Evolutionary conservation across 2,329 filamentous ascomycete genomes (phyloP), one percentile per base, ranked within the genome.

Genomic region (Cyclaneusma minus): DNA sequence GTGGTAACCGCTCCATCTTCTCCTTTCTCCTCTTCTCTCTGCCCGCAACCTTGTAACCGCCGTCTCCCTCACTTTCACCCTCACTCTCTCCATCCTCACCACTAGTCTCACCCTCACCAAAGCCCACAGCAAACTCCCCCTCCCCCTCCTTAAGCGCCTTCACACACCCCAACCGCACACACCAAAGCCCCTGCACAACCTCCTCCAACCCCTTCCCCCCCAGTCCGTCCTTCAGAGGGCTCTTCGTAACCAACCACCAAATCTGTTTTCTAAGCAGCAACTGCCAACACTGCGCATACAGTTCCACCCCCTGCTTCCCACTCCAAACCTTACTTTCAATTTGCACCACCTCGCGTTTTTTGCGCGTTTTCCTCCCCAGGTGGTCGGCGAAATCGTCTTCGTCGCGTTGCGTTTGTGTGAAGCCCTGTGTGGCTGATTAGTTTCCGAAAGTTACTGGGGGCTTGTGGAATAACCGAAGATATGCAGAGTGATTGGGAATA

Each of bases 251-350:
- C 16, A 95, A 58, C 61, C 76, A 85, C 43, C 68, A 54, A 10
- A 82, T 55, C 55, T 95, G 87, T 44, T 78, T 81, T 47, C 84
- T 72, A 15, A 98, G 56, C 24, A 95, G 64, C 16, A 93, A 58
- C 50, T 95, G 87, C 32, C 91, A 67, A 35, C 71, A 77, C 46
- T 92, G 78, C 18, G 95, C 59, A 47, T 81, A 94, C 13, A 94
- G 64, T 35, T 78, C 69, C 36, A 73, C 69, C 9, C 78, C 87
- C 28, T 69, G 63, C 24, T 67, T 58, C 21, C 85, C 85, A 5
- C 49, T 49, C 25, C 80, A 58, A 43, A 74, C 64, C 31, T 57
- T 56, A 24, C 58, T 58, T 24, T 62, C 54, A 24, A 58, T 67
- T 42, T 67, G 57, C 27, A 58, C 57, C 13, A 53, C 49, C 41